These are phyloP conservation scores for Nigrospora osmanthi DNA, from an alignment of 2,329 filamentous ascomycete species.

Conservation along the genomic window DNA sequence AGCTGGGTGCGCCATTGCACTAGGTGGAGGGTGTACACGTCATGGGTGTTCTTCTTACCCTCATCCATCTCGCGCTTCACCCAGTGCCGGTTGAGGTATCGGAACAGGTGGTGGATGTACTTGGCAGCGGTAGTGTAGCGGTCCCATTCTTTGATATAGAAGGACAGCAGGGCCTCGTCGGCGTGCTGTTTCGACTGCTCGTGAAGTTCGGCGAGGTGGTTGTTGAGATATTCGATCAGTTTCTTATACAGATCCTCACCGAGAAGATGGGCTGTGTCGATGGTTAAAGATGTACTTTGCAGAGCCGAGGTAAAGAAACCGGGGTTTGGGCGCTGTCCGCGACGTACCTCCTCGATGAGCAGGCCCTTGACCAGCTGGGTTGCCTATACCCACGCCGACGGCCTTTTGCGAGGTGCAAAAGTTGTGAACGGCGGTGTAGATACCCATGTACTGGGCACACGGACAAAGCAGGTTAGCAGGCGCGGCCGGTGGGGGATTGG, in stretches of 20 bases:
- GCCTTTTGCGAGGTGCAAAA: constrained; percentile 98
- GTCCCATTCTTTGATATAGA: constrained; percentile 96
- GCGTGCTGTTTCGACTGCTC: constrained; percentile 68
- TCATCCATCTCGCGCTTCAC: constrained; percentile 98
- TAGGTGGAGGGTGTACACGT: constrained; percentile 93
- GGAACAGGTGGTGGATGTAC: constrained; percentile 95
- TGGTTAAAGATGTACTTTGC: constrained; percentile 7
- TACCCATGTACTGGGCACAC: constrained; percentile 75
- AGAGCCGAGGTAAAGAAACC: not conserved
- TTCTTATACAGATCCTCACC: constrained; percentile 95
- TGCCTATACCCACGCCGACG: constrained; percentile 44
- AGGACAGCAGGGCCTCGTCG: constrained; percentile 82
- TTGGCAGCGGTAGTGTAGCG: constrained; percentile 93
- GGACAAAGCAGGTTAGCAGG: constrained; percentile 3
- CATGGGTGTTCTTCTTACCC: constrained; percentile 95
- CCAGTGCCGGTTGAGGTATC: constrained; percentile 96
- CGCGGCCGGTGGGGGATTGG: not conserved
- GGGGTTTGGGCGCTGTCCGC: not conserved
- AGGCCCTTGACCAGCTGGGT: constrained; percentile 30
- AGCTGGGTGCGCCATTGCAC: constrained; percentile 93
- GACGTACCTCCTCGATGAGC: constrained; percentile 64
- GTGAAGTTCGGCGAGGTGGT: constrained; percentile 66
- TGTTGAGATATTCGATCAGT: constrained; percentile 74
- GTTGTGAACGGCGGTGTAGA: constrained; percentile 97
- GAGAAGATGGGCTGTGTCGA: constrained; percentile 71